Base-by-base conservation (phyloP, 176 grass and related monocot genomes). In the Eleusine indica region DNA sequence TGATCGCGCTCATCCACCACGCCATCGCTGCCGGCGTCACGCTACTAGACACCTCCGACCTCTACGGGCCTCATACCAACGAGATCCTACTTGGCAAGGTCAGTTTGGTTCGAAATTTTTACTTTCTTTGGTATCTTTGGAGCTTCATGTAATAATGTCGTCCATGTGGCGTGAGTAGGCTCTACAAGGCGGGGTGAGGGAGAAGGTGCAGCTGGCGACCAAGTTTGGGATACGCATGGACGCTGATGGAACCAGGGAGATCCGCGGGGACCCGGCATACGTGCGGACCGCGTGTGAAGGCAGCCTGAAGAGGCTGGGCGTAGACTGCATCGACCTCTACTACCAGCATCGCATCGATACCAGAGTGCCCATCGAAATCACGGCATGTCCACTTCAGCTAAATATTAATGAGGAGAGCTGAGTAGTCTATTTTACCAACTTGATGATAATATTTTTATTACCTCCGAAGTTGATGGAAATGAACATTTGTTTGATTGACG, bases 301-400 rank as follows among this genome's bases (percentile, higher is more conserved):
- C 15, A 90, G 88, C 37, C 74, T 94, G 11, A 2, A 28, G 15
- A 66, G 88, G 21, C 91, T 94, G 0, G 91, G 91, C 10, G 84
- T 83, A 9, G 88, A 90, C 28, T 86, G 67, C 78, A 86, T 94
- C 9, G 86, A 94, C 75, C 85, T 94, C 2, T 94, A 94, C 74
- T 94, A 88, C 25, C 88, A 85, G 40, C 88, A 90, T 22, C 85
- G 88, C 1, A 35, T 90, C 1, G 91, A 90, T 64, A 86, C 16
- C 11, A 70, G 13, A 9, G 71, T 86, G 35, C 91, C 91, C 16
- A 84, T 88, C 7, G 91, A 94, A 40, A 38, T 80, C 63, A 91
- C 91, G n/a, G 44, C 44, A 47, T 11, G 44, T 47, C 44, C 44
- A 47, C 44, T 47, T 47, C 8, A 11, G 44, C 8, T 47, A 0